Conservation (phyloP, 208 protist genomes). For the Acanthamoeba royreba region DNA sequence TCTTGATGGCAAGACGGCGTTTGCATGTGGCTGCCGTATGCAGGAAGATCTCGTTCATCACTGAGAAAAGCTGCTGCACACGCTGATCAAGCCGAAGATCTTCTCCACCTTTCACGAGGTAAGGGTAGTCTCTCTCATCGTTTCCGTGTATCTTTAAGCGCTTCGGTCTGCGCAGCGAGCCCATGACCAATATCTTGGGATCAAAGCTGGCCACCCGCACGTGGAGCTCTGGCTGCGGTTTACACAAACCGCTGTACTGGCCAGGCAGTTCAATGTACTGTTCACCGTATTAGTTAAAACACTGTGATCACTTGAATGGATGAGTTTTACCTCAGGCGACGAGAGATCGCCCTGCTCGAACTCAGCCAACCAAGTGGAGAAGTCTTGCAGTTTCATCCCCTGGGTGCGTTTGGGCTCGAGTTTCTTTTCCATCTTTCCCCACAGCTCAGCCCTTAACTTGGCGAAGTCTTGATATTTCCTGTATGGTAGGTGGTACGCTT, state of each 20-base stretch:
- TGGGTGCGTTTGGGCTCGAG: conserved; percentile 41
- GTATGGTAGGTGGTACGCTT: not conserved
- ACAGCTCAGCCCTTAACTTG: not conserved
- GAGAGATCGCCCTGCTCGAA: conserved; percentile 58
- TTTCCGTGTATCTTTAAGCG: conserved; percentile 83
- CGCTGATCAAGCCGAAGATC: conserved; percentile 91
- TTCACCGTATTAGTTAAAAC: no score
- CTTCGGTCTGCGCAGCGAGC: conserved; percentile 88
- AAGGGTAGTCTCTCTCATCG: conserved; percentile 80
- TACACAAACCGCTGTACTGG: conserved; percentile 69
- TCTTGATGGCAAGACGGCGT: conserved; percentile 72
- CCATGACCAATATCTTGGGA: conserved; percentile 77
- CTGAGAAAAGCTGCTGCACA: conserved; percentile 76
- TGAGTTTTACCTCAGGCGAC: not conserved
- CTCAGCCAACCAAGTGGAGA: conserved; percentile 68
- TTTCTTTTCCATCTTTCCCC: conserved; percentile 45
- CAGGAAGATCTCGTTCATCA: conserved; percentile 85
- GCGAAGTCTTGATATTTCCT: conserved; percentile 28
- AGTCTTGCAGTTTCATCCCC: conserved; percentile 68
- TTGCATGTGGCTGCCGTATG: not conserved
- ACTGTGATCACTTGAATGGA: no score
- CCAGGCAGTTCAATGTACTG: conserved; percentile 75
- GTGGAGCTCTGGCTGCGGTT: conserved; percentile 64
- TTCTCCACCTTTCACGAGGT: conserved; percentile 92
- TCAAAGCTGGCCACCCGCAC: conserved; percentile 74